These are phyloP conservation scores for Speleostelium caveatum DNA, from an alignment of 78 protist genomes.

Conservation along the genomic window DNA sequence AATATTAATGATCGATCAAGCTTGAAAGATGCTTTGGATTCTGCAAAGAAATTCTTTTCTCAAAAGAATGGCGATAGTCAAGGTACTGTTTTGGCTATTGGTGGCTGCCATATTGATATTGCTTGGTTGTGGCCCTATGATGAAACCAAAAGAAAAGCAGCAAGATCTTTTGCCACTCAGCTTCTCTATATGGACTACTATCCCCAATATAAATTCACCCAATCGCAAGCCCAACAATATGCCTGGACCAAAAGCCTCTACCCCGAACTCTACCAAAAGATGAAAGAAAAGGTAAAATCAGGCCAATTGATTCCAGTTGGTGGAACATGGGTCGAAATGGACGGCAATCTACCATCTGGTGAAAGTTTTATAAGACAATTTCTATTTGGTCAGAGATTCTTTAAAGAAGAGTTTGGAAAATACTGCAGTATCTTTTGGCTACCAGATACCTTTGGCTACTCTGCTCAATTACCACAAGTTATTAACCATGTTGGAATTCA, in stretches of 20 bases:
- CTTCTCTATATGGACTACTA: conserved; percentile 76
- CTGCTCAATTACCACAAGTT: conserved; percentile 89
- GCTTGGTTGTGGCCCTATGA: conserved; percentile 91
- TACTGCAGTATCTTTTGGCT: conserved; percentile 83
- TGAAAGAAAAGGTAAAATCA: conserved; percentile 16
- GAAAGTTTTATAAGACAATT: conserved; percentile 91
- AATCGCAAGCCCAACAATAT: conserved; percentile 84
- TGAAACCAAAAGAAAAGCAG: conserved; percentile 82
- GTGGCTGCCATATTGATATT: conserved; percentile 87
- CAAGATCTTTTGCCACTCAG: conserved; percentile 80
- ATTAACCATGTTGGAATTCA: conserved; percentile 74
- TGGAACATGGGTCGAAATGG: conserved; percentile 93
- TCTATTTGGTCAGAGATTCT: conserved; percentile 84
- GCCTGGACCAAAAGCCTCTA: conserved; percentile 64
- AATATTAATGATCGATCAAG: conserved; percentile 21
- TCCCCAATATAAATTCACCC: conserved; percentile 63
- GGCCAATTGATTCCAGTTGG: conserved; percentile 86
- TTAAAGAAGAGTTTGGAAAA: conserved; percentile 78
- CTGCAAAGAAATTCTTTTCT: conserved; percentile 42
- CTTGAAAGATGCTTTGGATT: neutral
- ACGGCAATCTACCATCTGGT: conserved; percentile 90
- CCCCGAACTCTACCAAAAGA: conserved; percentile 79
- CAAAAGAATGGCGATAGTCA: conserved; percentile 29
- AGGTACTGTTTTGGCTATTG: conserved; percentile 43
- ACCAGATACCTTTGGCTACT: conserved; percentile 92